Evolutionary conservation across 257 asterid species (phyloP), one percentile per base, ranked within the genome.

Genomic region (Nicotiana benthamiana): DNA sequence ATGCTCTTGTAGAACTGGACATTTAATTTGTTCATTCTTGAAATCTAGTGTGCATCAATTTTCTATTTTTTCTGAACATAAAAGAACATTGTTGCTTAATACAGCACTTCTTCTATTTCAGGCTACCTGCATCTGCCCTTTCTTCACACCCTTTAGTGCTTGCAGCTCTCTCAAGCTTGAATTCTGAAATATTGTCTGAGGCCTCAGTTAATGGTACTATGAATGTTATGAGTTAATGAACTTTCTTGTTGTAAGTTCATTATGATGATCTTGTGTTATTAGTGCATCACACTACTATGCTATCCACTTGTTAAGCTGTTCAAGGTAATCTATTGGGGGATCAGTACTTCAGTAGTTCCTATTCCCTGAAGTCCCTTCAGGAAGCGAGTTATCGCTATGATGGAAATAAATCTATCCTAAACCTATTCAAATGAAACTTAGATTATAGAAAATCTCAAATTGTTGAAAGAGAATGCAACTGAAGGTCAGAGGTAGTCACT

Each of bases 161-260:
- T 80, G 87, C 96, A 61, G 97, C 98, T 86, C 93, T 95, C 87
- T 89, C 98, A 86, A 91, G 96, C 91, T 90, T 95, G 97, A 89
- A 85, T 63, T 87, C 90, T 82, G 97, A 93, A 46, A 83, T 91
- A 84, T 89, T 90, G 80, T 94, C 91, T 0, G 99, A 93, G 92
- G 98, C 98, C 70, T 88, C 98, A 56, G 97, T 93, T 76, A 93
- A 95, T 88, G 99, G 99, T 95, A 91, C 70, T 85, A 77, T 74
- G 68, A 62, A 83, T 60, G 68, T 24, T 32, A 65, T 84, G 75
- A 83, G 83, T 80, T 86, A 53, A 51, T 80, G 57, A 80, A 63
- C 81, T 75, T 67, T 67, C 27, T 83, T 66, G 26, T 81, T 79
- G 43, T 51, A 51, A 18, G 34, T 60, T 36, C 16, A 48, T 70